Evolutionary conservation across 345 rosid genomes (phyloP).

Genomic region (Eucalyptus caleyi): DNA sequence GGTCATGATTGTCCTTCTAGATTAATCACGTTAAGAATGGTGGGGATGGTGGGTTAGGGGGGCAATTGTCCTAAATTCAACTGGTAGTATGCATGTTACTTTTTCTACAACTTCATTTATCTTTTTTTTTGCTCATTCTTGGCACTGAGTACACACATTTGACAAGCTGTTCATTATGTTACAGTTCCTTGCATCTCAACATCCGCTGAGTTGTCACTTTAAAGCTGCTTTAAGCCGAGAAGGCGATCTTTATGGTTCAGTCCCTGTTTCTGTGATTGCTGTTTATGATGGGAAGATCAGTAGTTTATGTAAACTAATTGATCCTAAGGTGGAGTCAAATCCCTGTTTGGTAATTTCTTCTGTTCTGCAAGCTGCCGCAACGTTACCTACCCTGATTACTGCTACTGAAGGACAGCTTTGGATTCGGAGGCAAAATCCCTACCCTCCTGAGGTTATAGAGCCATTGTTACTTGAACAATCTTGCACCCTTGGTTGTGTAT

Average conservation of each 20-base stretch:
- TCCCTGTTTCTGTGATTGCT: conserved; percentile 74
- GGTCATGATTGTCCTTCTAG: background rate
- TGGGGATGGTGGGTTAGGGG: background rate
- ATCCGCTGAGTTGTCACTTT: conserved; percentile 77
- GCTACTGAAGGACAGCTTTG: conserved; percentile 31
- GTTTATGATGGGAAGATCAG: conserved; percentile 51
- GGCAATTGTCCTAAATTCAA: background rate
- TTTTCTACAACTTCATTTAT: background rate
- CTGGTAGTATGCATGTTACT: background rate
- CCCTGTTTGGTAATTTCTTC: conserved; percentile 39
- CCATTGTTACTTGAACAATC: conserved; percentile 21
- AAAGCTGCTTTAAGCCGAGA: conserved; percentile 59
- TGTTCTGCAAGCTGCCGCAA: conserved; percentile 57
- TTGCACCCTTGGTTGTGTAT: conserved; percentile 4
- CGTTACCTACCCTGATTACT: conserved; percentile 28
- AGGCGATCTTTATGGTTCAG: conserved; percentile 43
- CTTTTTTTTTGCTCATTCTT: background rate
- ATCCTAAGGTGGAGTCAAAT: conserved; percentile 52
- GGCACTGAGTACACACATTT: background rate
- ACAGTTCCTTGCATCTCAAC: conserved; percentile 59
- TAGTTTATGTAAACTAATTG: conserved; percentile 51
- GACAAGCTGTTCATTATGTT: background rate
- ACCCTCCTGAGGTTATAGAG: conserved; percentile 35
- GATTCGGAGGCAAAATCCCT: conserved; percentile 35
- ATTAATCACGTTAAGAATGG: background rate